A percentile compares a stretch with the other conserved stretches of the same genome.
These are phyloP conservation scores for Vanilla planifolia DNA, from an alignment of 106 monocot species.

Conservation along the genomic window DNA sequence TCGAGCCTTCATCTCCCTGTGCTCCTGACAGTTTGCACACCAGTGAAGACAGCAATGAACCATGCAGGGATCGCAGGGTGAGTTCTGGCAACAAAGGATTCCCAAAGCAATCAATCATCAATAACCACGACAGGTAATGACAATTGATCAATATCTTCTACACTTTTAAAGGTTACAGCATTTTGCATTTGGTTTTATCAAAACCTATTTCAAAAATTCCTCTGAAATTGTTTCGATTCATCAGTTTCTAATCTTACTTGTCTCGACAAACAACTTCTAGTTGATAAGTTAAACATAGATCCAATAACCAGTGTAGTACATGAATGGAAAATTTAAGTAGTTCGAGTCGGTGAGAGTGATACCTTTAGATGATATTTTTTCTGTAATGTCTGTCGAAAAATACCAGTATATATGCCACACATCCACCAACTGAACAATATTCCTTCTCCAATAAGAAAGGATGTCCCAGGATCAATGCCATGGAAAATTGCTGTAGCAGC, in stretches of 20 bases:
- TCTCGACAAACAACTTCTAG: too few species aligned
- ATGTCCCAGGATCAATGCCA: conserved; percentile 67
- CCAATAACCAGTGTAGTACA: too few species aligned
- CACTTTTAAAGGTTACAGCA: too few species aligned
- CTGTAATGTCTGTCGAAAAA: conserved; percentile 68
- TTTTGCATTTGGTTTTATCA: too few species aligned
- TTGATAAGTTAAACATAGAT: too few species aligned
- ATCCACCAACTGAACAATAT: conserved; percentile 84
- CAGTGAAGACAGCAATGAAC: conserved; percentile 85
- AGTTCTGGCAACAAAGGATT: conserved; percentile 50
- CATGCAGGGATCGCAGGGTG: conserved; percentile 83
- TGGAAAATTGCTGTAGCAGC: conserved; percentile 69
- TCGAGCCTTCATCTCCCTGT: conserved; percentile 74
- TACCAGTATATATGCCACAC: conserved; percentile 85
- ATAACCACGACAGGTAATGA: background rate
- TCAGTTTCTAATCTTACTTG: too few species aligned
- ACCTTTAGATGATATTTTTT: conserved; percentile 96
- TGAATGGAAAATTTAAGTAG: too few species aligned
- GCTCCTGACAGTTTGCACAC: conserved; percentile 90
- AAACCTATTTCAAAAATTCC: too few species aligned
- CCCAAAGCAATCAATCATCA: too few species aligned
- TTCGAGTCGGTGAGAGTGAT: background rate
- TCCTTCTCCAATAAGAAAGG: conserved; percentile 81
- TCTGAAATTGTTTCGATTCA: too few species aligned
- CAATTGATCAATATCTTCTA: too few species aligned